These are phyloP conservation scores for Aurantiochytrium sp. DNA, from an alignment of 108 stramenopile genomes.

Conservation along the genomic window DNA sequence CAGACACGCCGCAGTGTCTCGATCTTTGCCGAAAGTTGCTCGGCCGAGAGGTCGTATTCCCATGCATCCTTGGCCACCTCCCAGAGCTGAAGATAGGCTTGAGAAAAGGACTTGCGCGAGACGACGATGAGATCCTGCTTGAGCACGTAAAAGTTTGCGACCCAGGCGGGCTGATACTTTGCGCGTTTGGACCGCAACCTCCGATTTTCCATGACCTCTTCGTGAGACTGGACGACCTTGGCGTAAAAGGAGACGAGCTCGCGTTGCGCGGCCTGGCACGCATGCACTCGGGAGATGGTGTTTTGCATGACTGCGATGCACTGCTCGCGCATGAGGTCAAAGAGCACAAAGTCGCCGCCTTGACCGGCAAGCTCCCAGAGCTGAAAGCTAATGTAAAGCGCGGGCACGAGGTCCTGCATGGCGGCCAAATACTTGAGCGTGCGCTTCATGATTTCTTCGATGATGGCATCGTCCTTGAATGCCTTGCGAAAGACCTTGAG, in stretches of 20 bases:
- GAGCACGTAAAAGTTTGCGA: background rate
- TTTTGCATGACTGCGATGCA: background rate
- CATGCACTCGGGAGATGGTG: background rate
- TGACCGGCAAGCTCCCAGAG: background rate
- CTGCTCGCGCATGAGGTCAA: slow-evolving; percentile 9
- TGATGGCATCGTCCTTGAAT: background rate
- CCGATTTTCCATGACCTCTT: background rate
- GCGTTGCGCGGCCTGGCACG: background rate
- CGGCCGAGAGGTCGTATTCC: background rate
- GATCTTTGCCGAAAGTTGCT: background rate
- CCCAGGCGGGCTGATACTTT: slow-evolving; percentile 3
- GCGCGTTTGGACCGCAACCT: background rate
- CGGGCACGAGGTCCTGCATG: background rate
- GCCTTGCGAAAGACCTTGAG: background rate
- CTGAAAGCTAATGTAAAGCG: background rate
- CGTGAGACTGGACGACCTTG: slow-evolving; percentile 8
- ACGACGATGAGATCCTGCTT: background rate
- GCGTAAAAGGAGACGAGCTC: slow-evolving; percentile 13
- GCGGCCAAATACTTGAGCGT: background rate
- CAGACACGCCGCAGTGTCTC: background rate
- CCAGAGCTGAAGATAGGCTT: slow-evolving; percentile 3
- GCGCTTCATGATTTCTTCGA: background rate
- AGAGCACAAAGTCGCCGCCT: slow-evolving; percentile 13
- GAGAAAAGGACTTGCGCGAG: background rate
- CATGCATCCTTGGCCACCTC: background rate